Evolutionary conservation across 2,329 filamentous ascomycete genomes (phyloP), one percentile per base, ranked within the genome.

Genomic region (Claviceps purpurea): DNA sequence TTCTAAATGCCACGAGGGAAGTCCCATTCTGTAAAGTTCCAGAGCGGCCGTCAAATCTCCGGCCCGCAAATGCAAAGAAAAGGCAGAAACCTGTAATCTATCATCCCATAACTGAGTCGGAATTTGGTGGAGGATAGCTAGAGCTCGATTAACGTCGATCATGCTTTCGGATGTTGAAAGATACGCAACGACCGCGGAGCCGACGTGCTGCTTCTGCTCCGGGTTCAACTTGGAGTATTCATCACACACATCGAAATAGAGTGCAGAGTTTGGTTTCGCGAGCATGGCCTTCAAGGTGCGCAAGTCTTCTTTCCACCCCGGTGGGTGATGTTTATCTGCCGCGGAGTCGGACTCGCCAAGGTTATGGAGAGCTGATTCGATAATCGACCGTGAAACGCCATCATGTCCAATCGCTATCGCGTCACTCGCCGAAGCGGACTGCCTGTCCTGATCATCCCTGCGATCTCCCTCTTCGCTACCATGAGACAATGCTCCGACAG

Each of bases 61-160:
- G 5, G 72, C 61, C 20, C 64, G 66, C 44, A 78, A 56, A 34
- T 71, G 65, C 2, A 74, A 67, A 10, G 66, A 60, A 4, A 78
- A 60, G 8, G 66, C 72, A 0, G 69, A 65, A 2, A 66, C 58
- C 3, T 77, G 65, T 4, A 68, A 52, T 3, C 64, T 59, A 13
- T 71, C 61, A 16, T 68, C 67, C 74, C 73, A 77, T 6, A 61
- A 52, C 0, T 64, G 56, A 2, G 57, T 39, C 0, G 65, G 58
- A 2, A 74, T 59, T 34, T 67, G 61, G 2, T 63, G 62, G 49
- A 78, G 75, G 2, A 78, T 54, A 2, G 71, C 65, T 4, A 68
- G 60, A n/a, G 75, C 67, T 52, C 74, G 70, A 58, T 67, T 67
- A 1, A 68, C 69, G 48, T 78, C 73, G 3, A 71, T 61, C 8